Evolutionary conservation across 441 rosid species (phyloP), one percentile per base, ranked within the genome.

Genomic region (Biscutella laevigata): DNA sequence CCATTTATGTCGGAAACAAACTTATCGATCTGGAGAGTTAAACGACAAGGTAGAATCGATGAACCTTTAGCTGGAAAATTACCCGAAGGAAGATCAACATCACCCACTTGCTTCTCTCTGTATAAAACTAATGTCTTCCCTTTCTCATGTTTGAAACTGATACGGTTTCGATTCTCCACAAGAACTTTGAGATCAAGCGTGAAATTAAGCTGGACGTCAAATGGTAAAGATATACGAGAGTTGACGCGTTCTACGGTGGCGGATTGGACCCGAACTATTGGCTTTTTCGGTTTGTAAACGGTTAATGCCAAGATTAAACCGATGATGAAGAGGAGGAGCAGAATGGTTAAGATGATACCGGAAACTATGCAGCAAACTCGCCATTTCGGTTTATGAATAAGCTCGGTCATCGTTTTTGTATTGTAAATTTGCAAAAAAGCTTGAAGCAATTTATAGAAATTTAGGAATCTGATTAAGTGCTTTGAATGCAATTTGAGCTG

Each of bases 81-180:
- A 3, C 83, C 88, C 0, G 83, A 41, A 8, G 26, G 43, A 28
- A 80, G 30, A 9, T 75, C 75, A 4, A 73, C 79, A 40, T 74
- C 78, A 13, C 87, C 81, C 3, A 83, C 67, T 63, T 69, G 70
- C 5, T 51, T 40, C 11, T 65, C 77, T 20, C 45, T 40, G 55
- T 78, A 80, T 0, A 42, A 1, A 38, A 83, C 53, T 2, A 68
- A n/a, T 41, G 66, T 71, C 67, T 68, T 68, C 12, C 87, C 81
- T 3, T 29, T 4, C 10, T 70, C 83, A 21, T 87, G 81, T 65
- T 64, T 64, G 62, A 84, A 77, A 50, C 73, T 66, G 19, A 64
- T 69, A 34, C 40, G 62, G 69, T 86, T 80, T 13, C 51, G 68
- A 50, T 83, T 81, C 7, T 64, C 29, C 4, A 80, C 64, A 4